Evolutionary conservation across 179 eudicot species (phyloP), one percentile per base, ranked within the genome.

Genomic region (Sideroxylon spinosum): DNA sequence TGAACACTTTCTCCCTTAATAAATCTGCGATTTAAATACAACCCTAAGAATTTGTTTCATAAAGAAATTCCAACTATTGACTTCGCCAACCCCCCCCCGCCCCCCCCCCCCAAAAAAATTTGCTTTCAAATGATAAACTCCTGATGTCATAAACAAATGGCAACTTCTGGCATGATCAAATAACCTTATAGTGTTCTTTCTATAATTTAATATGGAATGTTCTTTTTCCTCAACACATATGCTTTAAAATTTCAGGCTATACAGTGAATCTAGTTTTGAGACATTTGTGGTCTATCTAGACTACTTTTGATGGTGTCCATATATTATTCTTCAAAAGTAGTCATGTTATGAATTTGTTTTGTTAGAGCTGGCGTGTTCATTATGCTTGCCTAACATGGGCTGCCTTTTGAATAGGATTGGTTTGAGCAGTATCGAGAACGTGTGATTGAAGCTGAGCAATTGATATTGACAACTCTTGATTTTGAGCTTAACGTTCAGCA

Each of bases 401-500:
- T 13, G n/a, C 56, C 16, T 71, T 19, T 84, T 81, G 55, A 32
- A 85, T 87, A 96, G 99, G 97, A 88, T 79, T 96, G 97, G 97
- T 96, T 94, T 85, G 97, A 96, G 86, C 90, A 90, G 77, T 92
- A 91, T 81, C 89, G 97, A 52, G 99, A 94, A 81, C 87, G 94
- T 81, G 89, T 96, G 49, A 82, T 80, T 82, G 97, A 84, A 82
- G 98, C 99, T 64, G 99, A 96, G 86, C 94, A 96, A 69, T 79
- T 94, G 86, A 85, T 96, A 65, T 84, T 96, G 75, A 92, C 99
- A 44, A 96, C 99, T 55, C 85, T 96, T 46, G 90, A 96, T 82
- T 96, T 96, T 82, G 99, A 96, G 90, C 91, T 96, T 74, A 86
- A 73, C 73, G 99, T 96, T 82, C 92, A 94, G 66, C 99, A 96